A percentile compares a stretch with the other conserved stretches of the same genome.
phyloP scores from a whole-genome alignment of 441 rosid species.

The Arabidopsis lyrata region DNA sequence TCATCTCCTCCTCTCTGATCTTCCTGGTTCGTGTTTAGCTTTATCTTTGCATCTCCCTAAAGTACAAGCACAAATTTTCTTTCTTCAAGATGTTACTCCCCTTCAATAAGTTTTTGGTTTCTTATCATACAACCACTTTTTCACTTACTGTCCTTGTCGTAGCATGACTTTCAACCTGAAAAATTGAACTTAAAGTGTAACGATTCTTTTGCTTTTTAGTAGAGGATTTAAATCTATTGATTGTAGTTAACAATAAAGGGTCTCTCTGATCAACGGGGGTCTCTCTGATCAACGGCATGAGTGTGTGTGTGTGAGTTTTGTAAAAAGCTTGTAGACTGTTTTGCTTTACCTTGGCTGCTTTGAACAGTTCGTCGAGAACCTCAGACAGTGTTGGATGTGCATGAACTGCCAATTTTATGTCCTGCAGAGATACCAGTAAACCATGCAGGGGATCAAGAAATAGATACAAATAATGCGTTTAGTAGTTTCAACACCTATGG shows the following conservation, averaged over 20 bases:
- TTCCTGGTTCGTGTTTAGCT: constrained; percentile 20
- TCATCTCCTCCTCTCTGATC: neutral
- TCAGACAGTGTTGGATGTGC: constrained; percentile 98
- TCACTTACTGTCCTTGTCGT: constrained; percentile 36
- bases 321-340: constrained; percentile 5
- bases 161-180: constrained; percentile 35
- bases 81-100: constrained; percentile 38
- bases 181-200: neutral
- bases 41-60: constrained; percentile 34
- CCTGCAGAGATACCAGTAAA: constrained; percentile 56
- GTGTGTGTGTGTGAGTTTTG: constrained; percentile 6
- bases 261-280: neutral
- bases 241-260: neutral
- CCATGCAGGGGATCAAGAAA: constrained; percentile 30
- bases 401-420: constrained; percentile 88
- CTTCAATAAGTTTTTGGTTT: constrained; percentile 24
- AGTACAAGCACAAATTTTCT: constrained; percentile 43
- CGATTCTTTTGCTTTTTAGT: neutral
- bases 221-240: neutral
- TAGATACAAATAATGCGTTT: neutral
- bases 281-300: neutral
- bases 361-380: constrained; percentile 92
- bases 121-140: constrained; percentile 39
- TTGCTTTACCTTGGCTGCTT: constrained; percentile 83
- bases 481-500: neutral